Conservation (phyloP, 106 monocot species). For the Chionographis japonica region DNA sequence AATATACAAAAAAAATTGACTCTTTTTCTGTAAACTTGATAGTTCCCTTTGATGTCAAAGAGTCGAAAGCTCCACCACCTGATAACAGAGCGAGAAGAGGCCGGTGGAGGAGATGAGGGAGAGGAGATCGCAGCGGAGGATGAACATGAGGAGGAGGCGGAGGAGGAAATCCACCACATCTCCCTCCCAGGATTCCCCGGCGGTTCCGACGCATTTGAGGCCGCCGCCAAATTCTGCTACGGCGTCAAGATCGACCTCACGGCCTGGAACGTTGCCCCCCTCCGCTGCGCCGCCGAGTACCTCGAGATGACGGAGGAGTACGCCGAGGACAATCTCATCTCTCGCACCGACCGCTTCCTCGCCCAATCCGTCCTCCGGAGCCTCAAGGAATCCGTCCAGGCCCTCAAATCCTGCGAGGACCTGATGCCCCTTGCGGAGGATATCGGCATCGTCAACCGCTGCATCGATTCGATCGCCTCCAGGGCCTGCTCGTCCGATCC, state of each 20-base stretch:
- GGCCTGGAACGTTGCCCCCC: constrained; percentile 28
- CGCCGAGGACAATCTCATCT: constrained; percentile 36
- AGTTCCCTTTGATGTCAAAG: background rate
- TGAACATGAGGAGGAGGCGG: background rate
- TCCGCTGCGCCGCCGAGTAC: constrained; percentile 52
- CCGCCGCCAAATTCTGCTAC: constrained; percentile 58
- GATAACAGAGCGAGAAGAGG: background rate
- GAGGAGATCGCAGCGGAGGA: background rate
- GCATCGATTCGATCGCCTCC: constrained; percentile 28
- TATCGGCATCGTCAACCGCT: constrained; percentile 32
- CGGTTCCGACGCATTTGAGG: constrained; percentile 39
- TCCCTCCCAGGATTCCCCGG: constrained; percentile 29
- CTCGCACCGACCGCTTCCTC: constrained; percentile 41
- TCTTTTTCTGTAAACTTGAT: background rate
- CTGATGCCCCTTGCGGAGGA: constrained; percentile 36
- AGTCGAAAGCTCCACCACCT: background rate
- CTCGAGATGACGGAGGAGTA: constrained; percentile 55
- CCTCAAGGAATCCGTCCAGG: constrained; percentile 33
- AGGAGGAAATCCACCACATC: too few relatives aligned
- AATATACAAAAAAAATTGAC: background rate
- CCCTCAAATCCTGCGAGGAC: constrained; percentile 47
- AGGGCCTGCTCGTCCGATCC: constrained; percentile 30
- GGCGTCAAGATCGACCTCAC: constrained; percentile 60
- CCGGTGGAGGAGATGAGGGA: too few relatives aligned
- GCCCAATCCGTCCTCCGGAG: constrained; percentile 32